phyloP scores from a whole-genome alignment of 495 filamentous ascomycete genomes.

The Aspergillus sparsus region DNA sequence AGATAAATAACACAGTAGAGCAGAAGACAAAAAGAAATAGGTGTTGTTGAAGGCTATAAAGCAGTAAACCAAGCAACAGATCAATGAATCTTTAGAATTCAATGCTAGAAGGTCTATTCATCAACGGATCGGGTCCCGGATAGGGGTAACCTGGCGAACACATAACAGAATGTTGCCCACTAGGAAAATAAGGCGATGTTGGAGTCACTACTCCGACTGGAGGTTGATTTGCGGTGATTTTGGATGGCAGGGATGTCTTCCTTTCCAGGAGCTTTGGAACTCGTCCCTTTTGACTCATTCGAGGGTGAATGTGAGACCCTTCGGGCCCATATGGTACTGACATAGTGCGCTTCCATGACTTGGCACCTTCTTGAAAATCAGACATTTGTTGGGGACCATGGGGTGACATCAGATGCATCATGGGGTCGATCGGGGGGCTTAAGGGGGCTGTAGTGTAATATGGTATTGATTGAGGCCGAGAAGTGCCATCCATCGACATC shows the following conservation, averaged over 20 bases:
- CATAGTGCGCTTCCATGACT: conserved; percentile 39
- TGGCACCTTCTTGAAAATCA: conserved; percentile 28
- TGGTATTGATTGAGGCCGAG: conserved; percentile 29
- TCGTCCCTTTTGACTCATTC: conserved; percentile 26
- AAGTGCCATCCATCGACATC: conserved; percentile 35
- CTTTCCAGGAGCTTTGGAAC: conserved; percentile 30
- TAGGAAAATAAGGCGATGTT: conserved; percentile 27
- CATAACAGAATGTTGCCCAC: conserved; percentile 32
- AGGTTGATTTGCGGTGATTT: conserved; percentile 17
- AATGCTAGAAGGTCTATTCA: conserved; percentile 29
- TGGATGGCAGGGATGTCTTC: conserved; percentile 22
- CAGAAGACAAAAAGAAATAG: conserved; percentile 3
- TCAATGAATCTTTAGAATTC: conserved; percentile 25
- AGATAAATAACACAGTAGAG: conserved; percentile 2
- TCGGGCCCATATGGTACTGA: conserved; percentile 35
- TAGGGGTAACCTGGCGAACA: conserved; percentile 40
- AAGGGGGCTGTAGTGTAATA: conserved; percentile 34
- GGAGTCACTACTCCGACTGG: conserved; percentile 27
- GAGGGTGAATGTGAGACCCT: conserved; percentile 23
- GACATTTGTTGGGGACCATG: conserved; percentile 25
- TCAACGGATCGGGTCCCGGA: conserved; percentile 27
- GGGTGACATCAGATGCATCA: conserved; percentile 29
- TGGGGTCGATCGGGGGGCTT: conserved; percentile 28
- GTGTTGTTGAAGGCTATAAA: background rate
- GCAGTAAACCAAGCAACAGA: conserved; percentile 17